Percentiles rank a stretch among this genome's conserved stretches.
Conservation (phyloP, 495 filamentous ascomycete species). For the Mycothermus thermophilus region DNA sequence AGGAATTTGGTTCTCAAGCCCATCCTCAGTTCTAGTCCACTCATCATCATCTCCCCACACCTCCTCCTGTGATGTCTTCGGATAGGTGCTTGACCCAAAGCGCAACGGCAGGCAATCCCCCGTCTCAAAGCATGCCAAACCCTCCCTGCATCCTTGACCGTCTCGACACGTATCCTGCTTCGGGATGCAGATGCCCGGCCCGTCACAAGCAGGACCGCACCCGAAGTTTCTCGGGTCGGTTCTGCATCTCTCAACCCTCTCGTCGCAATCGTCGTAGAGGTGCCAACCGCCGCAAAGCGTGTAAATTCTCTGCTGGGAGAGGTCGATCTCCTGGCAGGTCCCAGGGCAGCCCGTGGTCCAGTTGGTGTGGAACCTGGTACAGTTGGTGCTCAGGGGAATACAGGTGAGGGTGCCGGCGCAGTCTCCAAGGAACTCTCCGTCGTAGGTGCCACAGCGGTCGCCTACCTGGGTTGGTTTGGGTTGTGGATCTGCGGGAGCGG, state of each 20-base stretch:
- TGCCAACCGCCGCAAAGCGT: conserved; percentile 10
- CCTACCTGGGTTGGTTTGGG: no score
- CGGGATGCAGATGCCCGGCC: conserved; percentile 6
- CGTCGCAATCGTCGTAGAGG: conserved; percentile 8
- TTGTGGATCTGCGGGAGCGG: no score
- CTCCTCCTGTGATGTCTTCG: conserved; percentile 8
- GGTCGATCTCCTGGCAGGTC: conserved; percentile 7
- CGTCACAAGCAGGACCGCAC: conserved; percentile 11
- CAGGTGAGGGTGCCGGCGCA: conserved; percentile 7
- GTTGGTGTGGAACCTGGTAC: conserved; percentile 1
- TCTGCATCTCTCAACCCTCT: conserved; percentile 4
- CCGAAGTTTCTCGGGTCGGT: conserved; percentile 2
- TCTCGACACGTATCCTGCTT: conserved; percentile 5
- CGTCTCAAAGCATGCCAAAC: conserved; percentile 5
- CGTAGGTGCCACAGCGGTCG: no score
- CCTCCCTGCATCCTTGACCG: conserved; percentile 1
- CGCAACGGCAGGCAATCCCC: conserved; percentile 9
- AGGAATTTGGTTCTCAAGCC: no score
- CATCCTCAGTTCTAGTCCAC: no score
- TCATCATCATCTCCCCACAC: conserved; percentile 3
- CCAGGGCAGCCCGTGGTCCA: conserved; percentile 1
- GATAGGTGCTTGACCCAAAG: conserved; percentile 9
- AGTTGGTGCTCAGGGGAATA: conserved; percentile 7
- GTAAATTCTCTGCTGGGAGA: conserved; percentile 6
- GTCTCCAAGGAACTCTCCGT: conserved; percentile 2